Percentiles rank a stretch among this genome's conserved stretches.
phyloP scores from a whole-genome alignment of 192 early-diverging fungal species.

The Kappamyces sp. region DNA sequence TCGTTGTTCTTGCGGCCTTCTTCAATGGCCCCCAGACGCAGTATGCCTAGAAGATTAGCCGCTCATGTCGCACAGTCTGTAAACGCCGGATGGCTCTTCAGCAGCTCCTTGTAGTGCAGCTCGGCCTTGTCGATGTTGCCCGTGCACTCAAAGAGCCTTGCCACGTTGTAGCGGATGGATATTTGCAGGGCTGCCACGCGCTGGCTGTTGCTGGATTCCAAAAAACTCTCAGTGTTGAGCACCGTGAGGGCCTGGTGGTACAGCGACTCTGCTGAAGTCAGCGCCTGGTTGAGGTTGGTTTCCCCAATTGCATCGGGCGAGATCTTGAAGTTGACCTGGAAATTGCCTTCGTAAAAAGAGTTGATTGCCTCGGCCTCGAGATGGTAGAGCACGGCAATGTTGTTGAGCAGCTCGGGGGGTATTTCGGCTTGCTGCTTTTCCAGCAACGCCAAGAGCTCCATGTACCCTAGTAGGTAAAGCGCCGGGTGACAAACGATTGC shows the following conservation, averaged over 20 bases:
- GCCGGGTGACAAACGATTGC: not conserved
- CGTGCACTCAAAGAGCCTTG: constrained; percentile 26
- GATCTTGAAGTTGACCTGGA: constrained; percentile 39
- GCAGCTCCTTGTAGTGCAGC: constrained; percentile 58
- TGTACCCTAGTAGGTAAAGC: constrained; percentile 21
- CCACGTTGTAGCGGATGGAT: constrained; percentile 72
- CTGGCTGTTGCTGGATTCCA: constrained; percentile 17
- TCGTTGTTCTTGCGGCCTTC: constrained; percentile 41
- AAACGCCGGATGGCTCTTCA: constrained; percentile 63
- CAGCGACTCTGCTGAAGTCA: constrained; percentile 1
- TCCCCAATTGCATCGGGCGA: constrained; percentile 6
- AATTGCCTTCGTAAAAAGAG: constrained; percentile 26
- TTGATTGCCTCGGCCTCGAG: constrained; percentile 41
- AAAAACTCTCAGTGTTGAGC: not conserved
- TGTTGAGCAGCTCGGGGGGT: constrained; percentile 73
- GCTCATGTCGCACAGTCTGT: constrained; percentile 44
- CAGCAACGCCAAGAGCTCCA: constrained; percentile 25
- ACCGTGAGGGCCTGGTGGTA: not conserved
- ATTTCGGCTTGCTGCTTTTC: constrained; percentile 14
- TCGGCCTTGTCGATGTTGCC: constrained; percentile 50
- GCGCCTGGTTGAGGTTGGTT: constrained; percentile 19
- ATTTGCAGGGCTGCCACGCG: constrained; percentile 11
- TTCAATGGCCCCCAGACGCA: constrained; percentile 71
- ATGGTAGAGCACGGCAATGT: constrained; percentile 76
- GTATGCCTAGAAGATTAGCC: constrained; percentile 40